Conservation (phyloP, 1,139 yeast species). For the Kodamaea arcana region DNA sequence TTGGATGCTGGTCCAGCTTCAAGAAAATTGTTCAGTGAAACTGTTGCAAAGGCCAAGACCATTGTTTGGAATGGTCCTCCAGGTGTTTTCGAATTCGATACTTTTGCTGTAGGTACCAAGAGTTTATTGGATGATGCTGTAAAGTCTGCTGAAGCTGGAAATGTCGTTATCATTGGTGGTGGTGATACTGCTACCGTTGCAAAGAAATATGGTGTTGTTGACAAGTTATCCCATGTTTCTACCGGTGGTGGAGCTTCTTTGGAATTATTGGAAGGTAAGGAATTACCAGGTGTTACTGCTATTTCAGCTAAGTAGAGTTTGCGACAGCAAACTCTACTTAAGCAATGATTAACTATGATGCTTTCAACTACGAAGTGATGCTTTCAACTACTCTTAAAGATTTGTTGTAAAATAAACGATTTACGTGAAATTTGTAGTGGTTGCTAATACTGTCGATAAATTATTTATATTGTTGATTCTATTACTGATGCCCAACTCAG, state of each 20-base stretch:
- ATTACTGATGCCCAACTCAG: no score
- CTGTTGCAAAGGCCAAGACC: conserved; percentile 89
- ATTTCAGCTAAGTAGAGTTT: conserved; percentile 68
- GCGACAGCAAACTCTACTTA: conserved; percentile 6
- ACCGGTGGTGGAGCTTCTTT: conserved; percentile 99
- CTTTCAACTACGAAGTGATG: no score
- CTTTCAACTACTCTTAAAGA: no score
- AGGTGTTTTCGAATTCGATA: conserved; percentile 95
- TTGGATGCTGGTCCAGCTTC: conserved; percentile 92
- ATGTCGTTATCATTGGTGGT: conserved; percentile 97
- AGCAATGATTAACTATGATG: no score
- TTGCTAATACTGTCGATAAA: no score
- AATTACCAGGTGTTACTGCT: conserved; percentile 92
- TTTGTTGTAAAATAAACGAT: background rate
- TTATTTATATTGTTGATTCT: no score
- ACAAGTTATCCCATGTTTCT: conserved; percentile 92
- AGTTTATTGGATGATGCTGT: conserved; percentile 82
- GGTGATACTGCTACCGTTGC: conserved; percentile 99
- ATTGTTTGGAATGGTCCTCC: conserved; percentile 99
- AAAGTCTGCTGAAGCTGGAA: conserved; percentile 78
- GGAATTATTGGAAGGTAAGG: conserved; percentile 97
- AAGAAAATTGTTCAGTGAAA: conserved; percentile 65
- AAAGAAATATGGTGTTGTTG: conserved; percentile 93
- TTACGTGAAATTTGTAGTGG: no score
- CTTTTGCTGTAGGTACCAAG: conserved; percentile 87